Evolutionary conservation across 139 green algal genomes (phyloP), one percentile per base, ranked within the genome.

Genomic region (Auxenochlorella protothecoides): DNA sequence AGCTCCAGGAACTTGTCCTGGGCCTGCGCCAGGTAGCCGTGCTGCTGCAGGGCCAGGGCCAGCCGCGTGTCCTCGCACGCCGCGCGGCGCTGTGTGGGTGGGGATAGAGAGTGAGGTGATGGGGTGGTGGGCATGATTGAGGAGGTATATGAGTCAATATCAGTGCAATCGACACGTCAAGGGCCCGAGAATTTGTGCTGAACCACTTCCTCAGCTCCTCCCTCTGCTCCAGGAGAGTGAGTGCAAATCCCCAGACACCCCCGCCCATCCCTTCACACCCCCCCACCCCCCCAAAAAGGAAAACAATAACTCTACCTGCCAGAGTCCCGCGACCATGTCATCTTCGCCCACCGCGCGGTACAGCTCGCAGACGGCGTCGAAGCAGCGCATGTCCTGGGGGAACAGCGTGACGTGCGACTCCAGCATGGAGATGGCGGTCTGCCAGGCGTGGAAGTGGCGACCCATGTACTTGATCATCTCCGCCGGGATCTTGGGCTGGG

Each of bases 401-500:
- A 77, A 70, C 14, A 77, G 55, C 54, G 91, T 83, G 27, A 97
- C 89, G 76, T 99, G 95, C 63, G 75, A 88, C 84, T 99, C 95
- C 59, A 99, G 85, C 72, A 99, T 85, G 14, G 89, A 87, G 51
- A 98, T 95, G 62, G 95, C 89, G 59, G 94, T 94, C 80, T 99
- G 92, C 95, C 95, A 98, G 15, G 92, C 90, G 74, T 93, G 93
- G 87, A 92, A 97, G 56, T 87, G 94, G 68, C 94, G 94, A 64
- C 93, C 95, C 73, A 99, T 85, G 85, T 94, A 99, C 76, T 93
- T 93, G 75, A 98, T 98, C 54, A 99, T 88, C 86, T 99, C 95
- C 3, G 86, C 85, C 2, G 95, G 91, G 65, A 99, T 91, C 44
- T 99, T 99, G 62, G 95, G 95, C 84, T 98, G 95, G 53, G 95